These are phyloP conservation scores for Streptanthus diversifolius DNA, from an alignment of 345 rosid genomes.

Conservation along the genomic window DNA sequence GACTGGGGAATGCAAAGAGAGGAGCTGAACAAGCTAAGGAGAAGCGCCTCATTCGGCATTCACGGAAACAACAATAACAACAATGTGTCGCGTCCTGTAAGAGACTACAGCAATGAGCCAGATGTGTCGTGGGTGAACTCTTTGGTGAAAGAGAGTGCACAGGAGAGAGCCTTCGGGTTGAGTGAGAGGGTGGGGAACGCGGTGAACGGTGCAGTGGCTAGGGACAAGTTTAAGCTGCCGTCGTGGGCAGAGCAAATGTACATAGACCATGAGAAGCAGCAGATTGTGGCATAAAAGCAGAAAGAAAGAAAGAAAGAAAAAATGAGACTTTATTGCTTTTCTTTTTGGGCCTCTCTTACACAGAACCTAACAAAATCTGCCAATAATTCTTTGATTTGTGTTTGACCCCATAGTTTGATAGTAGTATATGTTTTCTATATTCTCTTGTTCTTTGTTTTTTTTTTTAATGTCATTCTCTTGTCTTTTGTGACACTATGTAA, in stretches of 20 bases:
- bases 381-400: slow-evolving; percentile 36
- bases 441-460: not conserved
- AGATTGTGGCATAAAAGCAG: slow-evolving; percentile 60
- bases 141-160: slow-evolving; percentile 67
- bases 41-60: slow-evolving; percentile 74
- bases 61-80: slow-evolving; percentile 38
- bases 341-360: slow-evolving; percentile 24
- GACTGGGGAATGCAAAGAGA: slow-evolving; percentile 93
- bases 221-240: slow-evolving; percentile 44
- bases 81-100: slow-evolving; percentile 18
- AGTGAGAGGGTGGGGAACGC: slow-evolving; percentile 40
- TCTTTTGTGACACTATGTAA: slow-evolving; percentile 34
- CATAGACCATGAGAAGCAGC: slow-evolving; percentile 71
- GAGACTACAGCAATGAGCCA: slow-evolving; percentile 53
- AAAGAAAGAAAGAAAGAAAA: not conserved
- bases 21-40: slow-evolving; percentile 78
- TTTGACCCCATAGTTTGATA: slow-evolving; percentile 22
- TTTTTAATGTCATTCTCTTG: slow-evolving; percentile 28
- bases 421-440: slow-evolving; percentile 9
- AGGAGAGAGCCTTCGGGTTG: slow-evolving; percentile 37
- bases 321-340: not conserved
- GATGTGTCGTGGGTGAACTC: slow-evolving; percentile 94
- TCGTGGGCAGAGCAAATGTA: slow-evolving; percentile 89
- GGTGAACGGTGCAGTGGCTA: slow-evolving; percentile 31
- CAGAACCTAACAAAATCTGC: slow-evolving; percentile 30